phyloP scores from a whole-genome alignment of 1,284 basidiomycete genomes.

The Coniferiporia sulphurascens region DNA sequence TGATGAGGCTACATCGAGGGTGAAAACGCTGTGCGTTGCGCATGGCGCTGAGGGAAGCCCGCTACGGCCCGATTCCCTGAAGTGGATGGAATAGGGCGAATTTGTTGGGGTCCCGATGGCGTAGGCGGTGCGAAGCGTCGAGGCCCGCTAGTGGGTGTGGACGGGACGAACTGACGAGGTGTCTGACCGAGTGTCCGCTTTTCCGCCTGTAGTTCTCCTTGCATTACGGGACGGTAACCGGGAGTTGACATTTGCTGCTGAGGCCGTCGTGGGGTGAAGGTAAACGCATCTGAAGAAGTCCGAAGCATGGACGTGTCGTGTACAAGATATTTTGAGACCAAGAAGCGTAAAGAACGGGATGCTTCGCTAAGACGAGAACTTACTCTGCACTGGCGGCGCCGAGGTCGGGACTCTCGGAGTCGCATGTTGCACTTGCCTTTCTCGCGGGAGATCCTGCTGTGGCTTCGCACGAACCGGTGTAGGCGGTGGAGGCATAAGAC shows the following conservation, averaged over 20 bases:
- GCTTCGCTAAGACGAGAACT: background rate
- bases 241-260: background rate
- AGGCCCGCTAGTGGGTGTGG: background rate
- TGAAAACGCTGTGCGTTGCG: background rate
- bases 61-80: background rate
- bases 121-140: background rate
- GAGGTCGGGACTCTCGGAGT: background rate
- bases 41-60: background rate
- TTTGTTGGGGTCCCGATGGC: background rate
- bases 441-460: background rate
- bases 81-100: background rate
- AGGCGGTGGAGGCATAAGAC: conserved; percentile 15
- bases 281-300: background rate
- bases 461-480: conserved; percentile 4
- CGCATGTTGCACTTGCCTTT: background rate
- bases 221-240: background rate
- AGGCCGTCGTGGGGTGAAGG: background rate
- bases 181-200: background rate
- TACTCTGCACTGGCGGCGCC: background rate
- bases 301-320: no score
- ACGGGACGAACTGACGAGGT: conserved; percentile 9
- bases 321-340: no score
- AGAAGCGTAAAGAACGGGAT: no score
- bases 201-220: background rate
- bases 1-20: background rate